Evolutionary conservation across 495 filamentous ascomycete species (phyloP).

Genomic region (Penicillium arizonense): DNA sequence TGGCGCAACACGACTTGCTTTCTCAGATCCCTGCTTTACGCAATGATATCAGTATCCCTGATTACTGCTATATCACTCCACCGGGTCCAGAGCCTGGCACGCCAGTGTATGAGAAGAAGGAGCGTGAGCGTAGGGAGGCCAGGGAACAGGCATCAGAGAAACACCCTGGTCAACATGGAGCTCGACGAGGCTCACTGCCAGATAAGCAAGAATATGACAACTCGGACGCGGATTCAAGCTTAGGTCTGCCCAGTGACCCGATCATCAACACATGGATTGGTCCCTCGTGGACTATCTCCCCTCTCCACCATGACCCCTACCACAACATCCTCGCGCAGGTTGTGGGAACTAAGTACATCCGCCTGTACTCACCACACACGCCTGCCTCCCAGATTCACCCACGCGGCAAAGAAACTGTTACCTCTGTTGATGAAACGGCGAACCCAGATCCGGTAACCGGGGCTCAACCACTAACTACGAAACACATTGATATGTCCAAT

Average conservation of each 20-base stretch:
- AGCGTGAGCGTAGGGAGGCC: constrained; percentile 26
- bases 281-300: constrained; percentile 82
- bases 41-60: constrained; percentile 75
- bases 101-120: constrained; percentile 48
- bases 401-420: constrained; percentile 61
- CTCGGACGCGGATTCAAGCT: constrained; percentile 7
- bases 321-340: constrained; percentile 92
- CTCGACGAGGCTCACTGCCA: constrained; percentile 24
- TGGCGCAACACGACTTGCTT: constrained; percentile 90
- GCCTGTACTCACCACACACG: constrained; percentile 74
- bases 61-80: constrained; percentile 77
- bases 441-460: constrained; percentile 7
- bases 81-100: constrained; percentile 44
- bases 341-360: constrained; percentile 85
- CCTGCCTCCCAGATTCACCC: constrained; percentile 59
- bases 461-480: constrained; percentile 9
- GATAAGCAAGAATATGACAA: constrained; percentile 22
- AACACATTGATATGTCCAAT: constrained; percentile 84
- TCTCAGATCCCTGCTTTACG: constrained; percentile 76
- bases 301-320: constrained; percentile 90
- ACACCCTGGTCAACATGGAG: constrained; percentile 29
- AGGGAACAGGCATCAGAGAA: neutral
- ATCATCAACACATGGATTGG: constrained; percentile 91
- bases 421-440: constrained; percentile 14
- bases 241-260: constrained; percentile 30